Evolutionary conservation across 2,329 filamentous ascomycete genomes (phyloP).

Genomic region (Epichloe scottii): DNA sequence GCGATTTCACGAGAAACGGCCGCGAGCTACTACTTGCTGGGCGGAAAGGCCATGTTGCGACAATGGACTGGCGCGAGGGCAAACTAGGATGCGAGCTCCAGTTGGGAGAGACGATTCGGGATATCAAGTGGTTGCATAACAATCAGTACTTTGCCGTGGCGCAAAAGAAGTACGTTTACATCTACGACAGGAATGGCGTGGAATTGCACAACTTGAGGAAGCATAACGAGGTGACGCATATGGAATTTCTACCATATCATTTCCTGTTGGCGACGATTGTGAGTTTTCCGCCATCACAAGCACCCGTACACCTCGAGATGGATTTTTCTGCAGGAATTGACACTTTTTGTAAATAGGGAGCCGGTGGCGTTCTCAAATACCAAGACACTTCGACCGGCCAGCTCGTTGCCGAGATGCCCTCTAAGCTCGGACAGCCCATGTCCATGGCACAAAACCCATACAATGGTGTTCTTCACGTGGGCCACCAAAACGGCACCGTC

Average conservation of each 20-base stretch:
- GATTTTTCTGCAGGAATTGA: background rate
- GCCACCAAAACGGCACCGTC: slow-evolving; percentile 90
- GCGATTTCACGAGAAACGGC: slow-evolving; percentile 84
- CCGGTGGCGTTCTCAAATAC: slow-evolving; percentile 78
- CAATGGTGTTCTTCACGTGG: slow-evolving; percentile 84
- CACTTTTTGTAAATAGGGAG: slow-evolving; percentile 36
- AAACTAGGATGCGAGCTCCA: slow-evolving; percentile 88
- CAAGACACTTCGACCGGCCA: slow-evolving; percentile 92
- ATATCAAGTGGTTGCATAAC: slow-evolving; percentile 87
- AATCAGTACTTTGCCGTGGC: slow-evolving; percentile 90
- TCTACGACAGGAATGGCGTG: slow-evolving; percentile 83
- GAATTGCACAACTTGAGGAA: slow-evolving; percentile 87
- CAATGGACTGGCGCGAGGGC: slow-evolving; percentile 90
- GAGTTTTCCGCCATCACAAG: slow-evolving; percentile 22
- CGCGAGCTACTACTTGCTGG: slow-evolving; percentile 75
- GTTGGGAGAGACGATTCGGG: slow-evolving; percentile 77
- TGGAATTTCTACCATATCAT: slow-evolving; percentile 95
- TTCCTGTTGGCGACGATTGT: slow-evolving; percentile 82
- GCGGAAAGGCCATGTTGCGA: slow-evolving; percentile 86
- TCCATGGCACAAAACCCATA: slow-evolving; percentile 79
- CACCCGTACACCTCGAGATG: background rate
- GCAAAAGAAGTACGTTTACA: slow-evolving; percentile 94
- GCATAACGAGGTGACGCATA: slow-evolving; percentile 80
- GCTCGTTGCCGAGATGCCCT: slow-evolving; percentile 73
- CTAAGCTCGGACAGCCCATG: slow-evolving; percentile 71